phyloP scores from a whole-genome alignment of 1,139 yeast genomes.

The Pichia sp. region DNA sequence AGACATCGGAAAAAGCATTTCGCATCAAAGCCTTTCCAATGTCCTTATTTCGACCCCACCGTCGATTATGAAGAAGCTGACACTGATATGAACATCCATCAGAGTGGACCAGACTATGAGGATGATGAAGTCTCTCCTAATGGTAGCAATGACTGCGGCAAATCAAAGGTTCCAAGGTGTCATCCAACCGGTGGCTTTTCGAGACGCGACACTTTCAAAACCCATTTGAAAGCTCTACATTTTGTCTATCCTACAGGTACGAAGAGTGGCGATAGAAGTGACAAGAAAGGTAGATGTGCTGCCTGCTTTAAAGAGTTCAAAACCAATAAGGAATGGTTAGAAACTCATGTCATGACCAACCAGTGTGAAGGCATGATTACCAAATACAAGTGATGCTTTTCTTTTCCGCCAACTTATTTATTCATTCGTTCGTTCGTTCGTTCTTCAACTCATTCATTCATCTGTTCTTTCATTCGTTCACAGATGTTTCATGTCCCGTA shows the following conservation, averaged over 20 bases:
- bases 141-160: neutral
- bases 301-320: conserved; percentile 51
- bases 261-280: conserved; percentile 41
- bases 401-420: neutral
- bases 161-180: conserved; percentile 34
- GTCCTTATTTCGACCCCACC: conserved; percentile 40
- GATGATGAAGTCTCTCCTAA: conserved; percentile 24
- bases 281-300: conserved; percentile 50
- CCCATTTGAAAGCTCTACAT: conserved; percentile 55
- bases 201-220: conserved; percentile 54
- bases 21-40: conserved; percentile 46
- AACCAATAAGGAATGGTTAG: conserved; percentile 48
- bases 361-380: conserved; percentile 43
- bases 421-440: neutral
- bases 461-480: neutral
- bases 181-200: conserved; percentile 60
- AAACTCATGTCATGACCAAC: conserved; percentile 45
- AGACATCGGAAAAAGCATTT: conserved; percentile 54
- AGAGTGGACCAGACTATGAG: conserved; percentile 13
- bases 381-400: conserved; percentile 20
- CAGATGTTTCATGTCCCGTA: neutral
- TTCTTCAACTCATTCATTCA: neutral
- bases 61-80: conserved; percentile 31
- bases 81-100: neutral
- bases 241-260: conserved; percentile 59